Conservation (phyloP, 805 yeast species). For the Isabelozyma rhagii region DNA sequence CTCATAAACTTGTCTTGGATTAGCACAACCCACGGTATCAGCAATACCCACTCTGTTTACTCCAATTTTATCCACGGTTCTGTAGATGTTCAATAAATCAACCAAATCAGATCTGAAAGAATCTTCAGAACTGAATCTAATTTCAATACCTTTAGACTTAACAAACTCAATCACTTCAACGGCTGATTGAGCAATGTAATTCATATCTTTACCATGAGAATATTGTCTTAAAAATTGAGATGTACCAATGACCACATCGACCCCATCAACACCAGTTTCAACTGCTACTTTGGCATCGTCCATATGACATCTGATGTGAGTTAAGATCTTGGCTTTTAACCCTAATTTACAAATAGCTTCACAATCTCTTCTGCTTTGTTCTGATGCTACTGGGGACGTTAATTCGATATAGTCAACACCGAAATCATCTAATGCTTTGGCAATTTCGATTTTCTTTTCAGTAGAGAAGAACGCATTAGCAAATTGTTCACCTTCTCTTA, state of each 20-base stretch:
- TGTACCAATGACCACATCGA: slow-evolving; percentile 96
- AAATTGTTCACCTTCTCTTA: slow-evolving; percentile 98
- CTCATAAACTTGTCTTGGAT: slow-evolving; percentile 98
- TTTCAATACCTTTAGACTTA: slow-evolving; percentile 94
- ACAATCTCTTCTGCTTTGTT: slow-evolving; percentile 88
- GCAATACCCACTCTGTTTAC: slow-evolving; percentile 99
- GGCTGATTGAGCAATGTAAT: slow-evolving; percentile 92
- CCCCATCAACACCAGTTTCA: slow-evolving; percentile 98
- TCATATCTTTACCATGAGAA: slow-evolving; percentile 98
- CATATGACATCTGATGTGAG: slow-evolving; percentile 98
- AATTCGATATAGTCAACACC: slow-evolving; percentile 98
- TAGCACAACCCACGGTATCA: slow-evolving; percentile 98
- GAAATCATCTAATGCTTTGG: slow-evolving; percentile 93
- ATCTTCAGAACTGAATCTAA: slow-evolving; percentile 95
- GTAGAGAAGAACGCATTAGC: slow-evolving; percentile 95
- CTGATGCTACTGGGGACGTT: slow-evolving; percentile 98
- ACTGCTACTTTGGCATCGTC: slow-evolving; percentile 98
- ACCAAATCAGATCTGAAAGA: slow-evolving; percentile 96
- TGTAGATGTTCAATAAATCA: slow-evolving; percentile 90
- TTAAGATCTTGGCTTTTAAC: slow-evolving; percentile 88
- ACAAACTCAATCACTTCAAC: slow-evolving; percentile 96
- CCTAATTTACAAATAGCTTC: slow-evolving; percentile 98
- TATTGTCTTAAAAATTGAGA: slow-evolving; percentile 91
- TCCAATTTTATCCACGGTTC: slow-evolving; percentile 95
- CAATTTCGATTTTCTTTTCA: slow-evolving; percentile 94